phyloP scores from a whole-genome alignment of 495 filamentous ascomycete species.

The Xylaria curta region DNA sequence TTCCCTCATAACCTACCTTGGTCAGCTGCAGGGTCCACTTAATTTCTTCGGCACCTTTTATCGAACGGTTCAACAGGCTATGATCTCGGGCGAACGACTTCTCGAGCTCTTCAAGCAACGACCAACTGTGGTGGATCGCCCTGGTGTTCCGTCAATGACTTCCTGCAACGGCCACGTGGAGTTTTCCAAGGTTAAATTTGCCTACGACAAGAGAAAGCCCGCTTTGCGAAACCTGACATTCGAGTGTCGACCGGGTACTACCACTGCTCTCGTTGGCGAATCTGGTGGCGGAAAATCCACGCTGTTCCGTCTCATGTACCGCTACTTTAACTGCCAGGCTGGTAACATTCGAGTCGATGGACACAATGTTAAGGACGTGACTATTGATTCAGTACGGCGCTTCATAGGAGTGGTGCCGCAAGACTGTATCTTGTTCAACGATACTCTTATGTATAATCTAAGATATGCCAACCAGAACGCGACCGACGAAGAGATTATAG shows the following conservation, averaged over 20 bases:
- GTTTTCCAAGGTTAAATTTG: conserved; percentile 87
- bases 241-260: conserved; percentile 83
- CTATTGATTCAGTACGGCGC: conserved; percentile 88
- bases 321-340: conserved; percentile 84
- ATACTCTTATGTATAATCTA: conserved; percentile 94
- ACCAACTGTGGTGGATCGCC: conserved; percentile 83
- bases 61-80: conserved; percentile 89
- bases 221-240: conserved; percentile 85
- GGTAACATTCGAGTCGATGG: conserved; percentile 86
- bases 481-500: conserved; percentile 84
- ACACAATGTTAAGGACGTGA: conserved; percentile 80
- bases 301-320: conserved; percentile 93
- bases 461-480: conserved; percentile 89
- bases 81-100: conserved; percentile 96
- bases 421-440: conserved; percentile 96
- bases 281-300: conserved; percentile 97
- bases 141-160: conserved; percentile 54
- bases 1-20: conserved; percentile 83
- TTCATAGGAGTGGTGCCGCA: conserved; percentile 97
- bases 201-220: conserved; percentile 86
- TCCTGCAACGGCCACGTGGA: conserved; percentile 79
- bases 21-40: conserved; percentile 87
- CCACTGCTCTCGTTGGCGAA: conserved; percentile 94
- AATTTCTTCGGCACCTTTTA: conserved; percentile 99
- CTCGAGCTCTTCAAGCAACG: conserved; percentile 89